Base-by-base conservation (phyloP, 139 green algal genomes). In the Coelastrella sp. region DNA sequence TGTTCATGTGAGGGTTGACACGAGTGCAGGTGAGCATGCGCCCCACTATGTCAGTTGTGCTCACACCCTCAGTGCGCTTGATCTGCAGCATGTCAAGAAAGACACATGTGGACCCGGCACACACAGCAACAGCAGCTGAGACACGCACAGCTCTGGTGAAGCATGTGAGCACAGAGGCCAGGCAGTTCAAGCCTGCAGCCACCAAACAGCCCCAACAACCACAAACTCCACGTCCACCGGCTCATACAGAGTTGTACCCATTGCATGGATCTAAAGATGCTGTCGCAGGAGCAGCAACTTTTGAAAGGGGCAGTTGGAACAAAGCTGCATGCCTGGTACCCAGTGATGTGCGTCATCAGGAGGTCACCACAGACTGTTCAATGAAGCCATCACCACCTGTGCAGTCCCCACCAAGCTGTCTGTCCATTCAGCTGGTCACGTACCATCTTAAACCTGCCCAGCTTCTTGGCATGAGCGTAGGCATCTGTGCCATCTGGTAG, bases 11-110 rank as follows among this genome's bases (percentile, higher is more conserved):
- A 19, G 91, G 91, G 91, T 98, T 97, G 27, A 92, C 92, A 7
- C 96, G 95, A 6, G 92, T 95, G 93, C 97, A 99, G 63, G 98
- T 97, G 24, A 99, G 95, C 97, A 99, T 99, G 87, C 98, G 95
- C 5, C 97, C 98, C 58, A 99, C 98, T 72, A 99, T 99, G 96
- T 99, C 98, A 0, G 98, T 99, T 11, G 95, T 98, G 90, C 95
- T 98, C 65, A 99, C 97, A 60, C 98, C 98, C 94, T 99, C 98
- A 1, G 98, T 99, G 60, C 98, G 94, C 92, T 99, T 99, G 85
- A 99, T 98, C 94, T 97, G 95, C 78, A 58, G 35, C 58, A 82
- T 22, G 10, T 12, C 60, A 87, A 20, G 9, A 1, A 24, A 58
- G 10, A 72, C 25, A 24, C 20, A 8, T 24, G 12, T n/a, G 35